Base-by-base conservation (phyloP, 495 filamentous ascomycete genomes). In the Penicillium ucsense region DNA sequence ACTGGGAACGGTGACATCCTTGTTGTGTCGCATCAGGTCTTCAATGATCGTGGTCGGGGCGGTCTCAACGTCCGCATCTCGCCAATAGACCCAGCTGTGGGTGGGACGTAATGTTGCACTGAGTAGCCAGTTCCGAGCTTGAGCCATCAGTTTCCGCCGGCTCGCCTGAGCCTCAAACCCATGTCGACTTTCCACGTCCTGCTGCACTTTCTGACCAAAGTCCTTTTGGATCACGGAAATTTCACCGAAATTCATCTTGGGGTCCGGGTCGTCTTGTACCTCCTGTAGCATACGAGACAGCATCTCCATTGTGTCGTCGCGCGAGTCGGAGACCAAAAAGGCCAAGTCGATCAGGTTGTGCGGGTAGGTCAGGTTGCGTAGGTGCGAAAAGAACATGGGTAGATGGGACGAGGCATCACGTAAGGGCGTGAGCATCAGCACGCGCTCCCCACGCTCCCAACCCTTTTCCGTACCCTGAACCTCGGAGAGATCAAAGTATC, bases 41-140 rank as follows among this genome's bases (percentile, higher is more conserved):
- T 99, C 94, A 53, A 99, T 65, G 48, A 99, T 97, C 2, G 94
- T 97, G 54, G 85, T 84, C 0, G 94, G 94, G 7, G 92, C 90
- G 5, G 94, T 99, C 67, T 96, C 88, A 8, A 99, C 94, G 67
- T 99, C 94, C 27, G 92, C 94, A 72, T 99, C 94, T 65, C 94
- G 79, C 94, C 94, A 99, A 59, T 99, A 99, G 29, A 99, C 94
- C 94, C 94, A 99, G 56, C 88, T 94, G 60, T 99, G 94, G 34
- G 90, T 91, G 4, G 94, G 94, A 41, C 92, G 79, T 35, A 99
- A 71, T 11, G 94, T 91, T 28, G 94, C 91, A 56, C 88, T 95
- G 49, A 99, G 67, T 41, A 99, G 66, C 94, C 94, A 99, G 70
- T 99, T 99, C 49, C 94, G 77, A 8, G 94, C 94, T 68, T 95